phyloP scores from a whole-genome alignment of 2,329 filamentous ascomycete species.

The Aspergillus sp. region DNA sequence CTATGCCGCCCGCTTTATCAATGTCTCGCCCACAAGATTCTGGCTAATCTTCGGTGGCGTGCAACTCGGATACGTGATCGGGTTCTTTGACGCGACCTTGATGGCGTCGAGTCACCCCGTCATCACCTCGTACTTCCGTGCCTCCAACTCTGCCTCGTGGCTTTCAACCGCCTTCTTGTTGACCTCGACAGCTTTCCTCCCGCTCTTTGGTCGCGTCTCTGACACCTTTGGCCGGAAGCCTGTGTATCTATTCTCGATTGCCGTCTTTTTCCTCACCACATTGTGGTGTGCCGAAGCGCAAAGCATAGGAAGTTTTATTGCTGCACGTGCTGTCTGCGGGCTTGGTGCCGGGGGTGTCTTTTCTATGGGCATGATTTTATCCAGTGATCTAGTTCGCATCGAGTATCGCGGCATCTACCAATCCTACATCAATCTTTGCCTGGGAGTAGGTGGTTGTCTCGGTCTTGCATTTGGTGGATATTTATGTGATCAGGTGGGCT shows the following conservation, averaged over 20 bases:
- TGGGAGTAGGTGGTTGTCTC: slow-evolving; percentile 38
- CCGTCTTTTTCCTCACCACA: slow-evolving; percentile 65
- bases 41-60: slow-evolving; percentile 63
- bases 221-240: slow-evolving; percentile 71
- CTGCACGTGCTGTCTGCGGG: slow-evolving; percentile 69
- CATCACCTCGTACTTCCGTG: slow-evolving; percentile 76
- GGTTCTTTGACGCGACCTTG: slow-evolving; percentile 72
- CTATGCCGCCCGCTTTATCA: slow-evolving; percentile 37
- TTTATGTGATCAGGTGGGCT: slow-evolving; percentile 41
- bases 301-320: slow-evolving; percentile 70
- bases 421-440: slow-evolving; percentile 42
- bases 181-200: slow-evolving; percentile 74
- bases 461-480: slow-evolving; percentile 42
- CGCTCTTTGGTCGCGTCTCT: slow-evolving; percentile 70
- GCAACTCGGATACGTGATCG: slow-evolving; percentile 56
- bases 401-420: slow-evolving; percentile 54
- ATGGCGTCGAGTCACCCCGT: slow-evolving; percentile 81
- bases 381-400: slow-evolving; percentile 71
- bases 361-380: slow-evolving; percentile 62
- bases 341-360: slow-evolving; percentile 71
- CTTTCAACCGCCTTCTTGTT: slow-evolving; percentile 76
- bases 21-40: slow-evolving; percentile 51
- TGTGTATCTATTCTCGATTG: slow-evolving; percentile 63
- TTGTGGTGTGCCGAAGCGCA: slow-evolving; percentile 69
- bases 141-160: slow-evolving; percentile 79